Conservation (phyloP, 2,329 filamentous ascomycete species). For the Lachnum nothofagi region DNA sequence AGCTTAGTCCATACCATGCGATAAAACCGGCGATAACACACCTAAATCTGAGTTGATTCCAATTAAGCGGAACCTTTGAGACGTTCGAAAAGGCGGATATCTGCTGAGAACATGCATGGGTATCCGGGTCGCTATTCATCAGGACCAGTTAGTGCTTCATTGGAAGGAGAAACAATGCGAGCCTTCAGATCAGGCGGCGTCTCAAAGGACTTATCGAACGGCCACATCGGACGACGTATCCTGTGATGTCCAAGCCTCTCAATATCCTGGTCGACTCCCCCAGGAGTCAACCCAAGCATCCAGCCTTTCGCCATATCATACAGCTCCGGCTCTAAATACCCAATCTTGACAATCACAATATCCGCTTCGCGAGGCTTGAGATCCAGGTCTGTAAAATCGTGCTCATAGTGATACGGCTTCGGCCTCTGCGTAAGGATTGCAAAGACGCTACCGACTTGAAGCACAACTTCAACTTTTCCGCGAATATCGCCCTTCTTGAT, state of each 20-base stretch:
- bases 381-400: constrained; percentile 46
- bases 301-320: constrained; percentile 50
- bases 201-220: constrained; percentile 38
- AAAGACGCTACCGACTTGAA: constrained; percentile 46
- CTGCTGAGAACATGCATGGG: neutral
- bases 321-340: constrained; percentile 50
- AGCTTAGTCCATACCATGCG: too few relatives aligned
- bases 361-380: constrained; percentile 43
- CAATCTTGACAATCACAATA: constrained; percentile 52
- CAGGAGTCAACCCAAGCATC: constrained; percentile 50
- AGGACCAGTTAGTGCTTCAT: constrained; percentile 21
- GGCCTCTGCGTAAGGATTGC: constrained; percentile 48
- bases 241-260: constrained; percentile 43
- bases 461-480: constrained; percentile 44
- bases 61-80: too few relatives aligned
- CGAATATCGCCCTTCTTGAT: constrained; percentile 47
- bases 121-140: constrained; percentile 6
- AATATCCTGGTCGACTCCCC: constrained; percentile 50
- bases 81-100: too few relatives aligned
- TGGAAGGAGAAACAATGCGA: constrained; percentile 35
- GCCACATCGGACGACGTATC: constrained; percentile 47
- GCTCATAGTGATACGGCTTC: constrained; percentile 50
- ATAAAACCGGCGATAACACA: too few relatives aligned
- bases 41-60: too few relatives aligned
- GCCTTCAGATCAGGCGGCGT: constrained; percentile 34